Conservation (phyloP, 2,329 filamentous ascomycete species). For the Cyphellophora europaea region DNA sequence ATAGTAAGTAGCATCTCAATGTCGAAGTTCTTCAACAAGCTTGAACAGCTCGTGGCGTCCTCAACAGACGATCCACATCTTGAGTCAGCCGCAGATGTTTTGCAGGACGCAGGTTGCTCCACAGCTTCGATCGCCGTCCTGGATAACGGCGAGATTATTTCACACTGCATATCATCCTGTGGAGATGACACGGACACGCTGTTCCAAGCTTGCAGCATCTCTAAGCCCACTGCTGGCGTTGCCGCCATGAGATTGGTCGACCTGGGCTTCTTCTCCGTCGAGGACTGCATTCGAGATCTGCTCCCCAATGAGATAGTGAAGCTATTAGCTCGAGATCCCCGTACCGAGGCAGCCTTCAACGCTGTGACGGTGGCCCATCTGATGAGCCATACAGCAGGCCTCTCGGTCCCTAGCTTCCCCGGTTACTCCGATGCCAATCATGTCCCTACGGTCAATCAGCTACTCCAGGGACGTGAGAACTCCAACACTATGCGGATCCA, state of each 20-base stretch:
- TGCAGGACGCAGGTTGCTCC: not conserved
- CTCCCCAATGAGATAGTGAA: not conserved
- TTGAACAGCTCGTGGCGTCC: not conserved
- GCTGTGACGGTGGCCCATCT: not conserved
- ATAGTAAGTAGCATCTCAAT: too few species aligned
- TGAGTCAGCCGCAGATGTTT: not conserved
- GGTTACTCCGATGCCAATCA: not conserved
- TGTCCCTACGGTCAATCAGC: not conserved
- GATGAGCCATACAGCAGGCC: slow-evolving; percentile 1
- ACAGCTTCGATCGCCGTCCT: not conserved
- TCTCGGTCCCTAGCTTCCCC: slow-evolving; percentile 1
- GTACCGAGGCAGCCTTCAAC: not conserved
- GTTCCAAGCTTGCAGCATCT: slow-evolving; percentile 3
- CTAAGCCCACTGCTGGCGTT: not conserved
- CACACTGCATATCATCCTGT: slow-evolving; percentile 1
- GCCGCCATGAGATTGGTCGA: not conserved
- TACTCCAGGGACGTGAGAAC: not conserved
- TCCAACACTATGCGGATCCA: not conserved
- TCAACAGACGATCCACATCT: too few species aligned
- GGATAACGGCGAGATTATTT: slow-evolving; percentile 1
- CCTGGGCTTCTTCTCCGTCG: not conserved
- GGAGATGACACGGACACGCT: slow-evolving; percentile 2
- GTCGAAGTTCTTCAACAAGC: not conserved
- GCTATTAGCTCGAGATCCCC: not conserved
- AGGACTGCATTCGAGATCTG: not conserved